A percentile compares a stretch with the other conserved stretches of the same genome.
Evolutionary conservation across 768 basidiomycete species (phyloP).

Genomic region (Clathrus columnatus): DNA sequence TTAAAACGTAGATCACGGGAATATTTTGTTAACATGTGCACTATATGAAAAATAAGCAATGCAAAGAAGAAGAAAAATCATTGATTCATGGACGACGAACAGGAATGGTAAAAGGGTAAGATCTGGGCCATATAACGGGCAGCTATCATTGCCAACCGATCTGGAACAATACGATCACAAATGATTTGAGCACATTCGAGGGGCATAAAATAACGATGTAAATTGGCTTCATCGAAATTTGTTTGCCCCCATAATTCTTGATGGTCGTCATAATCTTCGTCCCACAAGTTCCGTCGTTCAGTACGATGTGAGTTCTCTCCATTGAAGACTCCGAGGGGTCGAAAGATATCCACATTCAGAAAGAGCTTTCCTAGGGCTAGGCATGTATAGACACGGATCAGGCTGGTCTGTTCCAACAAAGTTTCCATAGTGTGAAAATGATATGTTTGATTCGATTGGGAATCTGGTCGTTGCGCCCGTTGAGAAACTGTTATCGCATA

Average conservation of each 20-base stretch:
- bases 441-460: neutral
- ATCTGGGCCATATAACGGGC: neutral
- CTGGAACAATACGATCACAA: neutral
- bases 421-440: neutral
- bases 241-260: neutral
- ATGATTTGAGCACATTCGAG: neutral
- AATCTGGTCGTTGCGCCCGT: neutral
- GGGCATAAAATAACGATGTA: conserved; percentile 2
- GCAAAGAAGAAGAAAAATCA: neutral
- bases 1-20: neutral
- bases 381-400: neutral
- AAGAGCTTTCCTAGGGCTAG: neutral
- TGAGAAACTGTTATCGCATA: neutral
- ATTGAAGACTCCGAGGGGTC: neutral
- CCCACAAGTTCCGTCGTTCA: neutral
- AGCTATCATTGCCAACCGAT: neutral
- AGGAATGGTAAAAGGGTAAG: neutral
- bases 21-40: neutral
- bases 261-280: neutral
- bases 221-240: neutral
- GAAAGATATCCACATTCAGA: neutral
- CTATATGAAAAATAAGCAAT: neutral
- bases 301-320: neutral
- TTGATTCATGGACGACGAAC: neutral
- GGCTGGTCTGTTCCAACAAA: neutral